Percentiles rank a stretch among this genome's conserved stretches.
Conservation (phyloP, 805 yeast genomes). For the Isabelozyma gotoi region DNA sequence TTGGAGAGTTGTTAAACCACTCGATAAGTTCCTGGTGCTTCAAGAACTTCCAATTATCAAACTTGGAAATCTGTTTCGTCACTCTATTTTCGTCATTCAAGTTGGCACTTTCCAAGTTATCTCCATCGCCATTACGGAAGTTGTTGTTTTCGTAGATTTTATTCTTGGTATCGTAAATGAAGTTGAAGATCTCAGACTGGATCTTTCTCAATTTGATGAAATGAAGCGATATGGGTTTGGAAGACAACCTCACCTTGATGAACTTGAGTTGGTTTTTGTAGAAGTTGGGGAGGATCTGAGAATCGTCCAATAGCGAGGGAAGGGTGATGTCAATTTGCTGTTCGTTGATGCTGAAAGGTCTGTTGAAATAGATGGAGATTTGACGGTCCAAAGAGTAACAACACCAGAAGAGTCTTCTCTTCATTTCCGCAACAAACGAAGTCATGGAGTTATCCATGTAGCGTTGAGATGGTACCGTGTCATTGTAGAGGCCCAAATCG, state of each 20-base stretch:
- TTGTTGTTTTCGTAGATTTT: neutral
- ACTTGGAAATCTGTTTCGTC: neutral
- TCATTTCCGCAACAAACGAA: slow-evolving; percentile 4
- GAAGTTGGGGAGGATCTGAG: neutral
- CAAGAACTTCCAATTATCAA: slow-evolving; percentile 2
- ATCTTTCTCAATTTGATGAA: slow-evolving; percentile 6
- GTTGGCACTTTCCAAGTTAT: neutral
- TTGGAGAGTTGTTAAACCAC: neutral
- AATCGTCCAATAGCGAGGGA: slow-evolving; percentile 40
- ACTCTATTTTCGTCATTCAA: neutral
- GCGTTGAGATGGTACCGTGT: neutral
- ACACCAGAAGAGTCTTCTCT: slow-evolving; percentile 65
- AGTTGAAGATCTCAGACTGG: slow-evolving; percentile 3
- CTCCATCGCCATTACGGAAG: neutral
- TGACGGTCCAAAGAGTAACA: slow-evolving; percentile 78
- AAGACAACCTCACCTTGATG: neutral
- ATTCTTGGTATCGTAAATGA: neutral
- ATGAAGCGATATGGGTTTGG: slow-evolving; percentile 1
- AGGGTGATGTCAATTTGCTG: slow-evolving; percentile 45
- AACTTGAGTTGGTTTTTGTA: neutral
- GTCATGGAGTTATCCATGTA: neutral
- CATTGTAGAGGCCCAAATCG: slow-evolving; percentile 10
- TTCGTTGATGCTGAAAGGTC: slow-evolving; percentile 55
- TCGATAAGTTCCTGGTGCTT: slow-evolving; percentile 4
- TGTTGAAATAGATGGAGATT: slow-evolving; percentile 72